Percentiles rank a stretch among this genome's conserved stretches.
Evolutionary conservation across 2,329 filamentous ascomycete species (phyloP).

Genomic region (Anthostomella pinea): DNA sequence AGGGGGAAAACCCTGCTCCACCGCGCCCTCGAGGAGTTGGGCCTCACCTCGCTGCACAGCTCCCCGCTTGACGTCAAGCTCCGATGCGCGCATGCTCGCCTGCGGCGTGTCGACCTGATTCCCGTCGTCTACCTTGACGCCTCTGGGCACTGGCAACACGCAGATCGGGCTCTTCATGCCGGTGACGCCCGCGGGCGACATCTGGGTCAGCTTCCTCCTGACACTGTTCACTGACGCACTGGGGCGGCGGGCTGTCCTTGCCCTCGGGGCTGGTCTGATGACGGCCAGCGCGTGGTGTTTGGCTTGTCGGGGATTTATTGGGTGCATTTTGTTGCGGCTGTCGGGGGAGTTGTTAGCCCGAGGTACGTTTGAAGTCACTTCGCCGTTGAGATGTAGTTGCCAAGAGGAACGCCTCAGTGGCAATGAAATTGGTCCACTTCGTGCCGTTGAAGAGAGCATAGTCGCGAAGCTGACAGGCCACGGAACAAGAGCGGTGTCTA

Average conservation of each 20-base stretch:
- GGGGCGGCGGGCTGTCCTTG: constrained; percentile 53
- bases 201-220: constrained; percentile 55
- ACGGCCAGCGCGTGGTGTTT: constrained; percentile 51
- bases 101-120: constrained; percentile 59
- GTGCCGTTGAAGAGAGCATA: constrained; percentile 59
- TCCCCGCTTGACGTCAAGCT: constrained; percentile 52
- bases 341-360: constrained; percentile 62
- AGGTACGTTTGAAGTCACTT: constrained; percentile 30
- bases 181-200: constrained; percentile 58
- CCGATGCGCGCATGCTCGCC: constrained; percentile 58
- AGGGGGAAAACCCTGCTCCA: constrained; percentile 10
- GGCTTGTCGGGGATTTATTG: constrained; percentile 52
- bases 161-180: constrained; percentile 64
- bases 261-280: constrained; percentile 55
- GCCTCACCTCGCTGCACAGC: constrained; percentile 40
- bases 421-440: constrained; percentile 62
- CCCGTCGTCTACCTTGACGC: constrained; percentile 54
- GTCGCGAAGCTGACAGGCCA: constrained; percentile 52
- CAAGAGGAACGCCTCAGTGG: constrained; percentile 39
- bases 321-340: constrained; percentile 54
- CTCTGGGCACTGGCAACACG: constrained; percentile 47
- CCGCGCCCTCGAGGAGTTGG: constrained; percentile 37
- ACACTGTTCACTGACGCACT: constrained; percentile 57
- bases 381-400: background rate
- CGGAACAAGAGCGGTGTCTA: constrained; percentile 53